A percentile compares a stretch with the other conserved stretches of the same genome.
phyloP scores from a whole-genome alignment of 2,329 filamentous ascomycete species.

The Chalara sp. region DNA sequence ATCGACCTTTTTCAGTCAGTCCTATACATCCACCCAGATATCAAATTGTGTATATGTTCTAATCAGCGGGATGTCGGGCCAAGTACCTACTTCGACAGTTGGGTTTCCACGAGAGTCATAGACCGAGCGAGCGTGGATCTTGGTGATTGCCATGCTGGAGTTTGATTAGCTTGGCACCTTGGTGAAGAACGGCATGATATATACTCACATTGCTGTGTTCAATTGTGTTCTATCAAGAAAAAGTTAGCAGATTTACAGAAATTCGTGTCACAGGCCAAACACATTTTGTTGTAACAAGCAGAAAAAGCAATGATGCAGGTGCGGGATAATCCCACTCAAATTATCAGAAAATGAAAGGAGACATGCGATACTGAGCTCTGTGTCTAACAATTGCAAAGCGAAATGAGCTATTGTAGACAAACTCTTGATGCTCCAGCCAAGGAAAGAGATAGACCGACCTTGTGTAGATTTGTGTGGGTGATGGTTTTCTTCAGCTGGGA shows the following conservation, averaged over 20 bases:
- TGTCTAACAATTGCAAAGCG: not conserved
- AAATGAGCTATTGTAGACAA: not conserved
- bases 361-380: too few relatives aligned
- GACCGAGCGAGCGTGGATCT: conserved; percentile 88
- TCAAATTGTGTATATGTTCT: too few relatives aligned
- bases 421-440: not conserved
- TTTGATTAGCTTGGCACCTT: not conserved
- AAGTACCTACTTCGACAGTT: conserved; percentile 65
- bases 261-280: not conserved
- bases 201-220: not conserved
- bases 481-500: not conserved
- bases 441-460: not conserved
- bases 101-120: conserved; percentile 99
- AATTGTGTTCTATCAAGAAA: not conserved
- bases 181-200: not conserved
- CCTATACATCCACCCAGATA: too few relatives aligned
- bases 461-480: not conserved
- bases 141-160: conserved; percentile 77
- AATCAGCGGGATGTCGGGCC: too few relatives aligned
- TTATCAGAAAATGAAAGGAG: too few relatives aligned
- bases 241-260: not conserved
- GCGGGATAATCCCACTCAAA: not conserved
- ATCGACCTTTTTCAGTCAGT: conserved; percentile 52
- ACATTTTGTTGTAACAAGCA: not conserved
- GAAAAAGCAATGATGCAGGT: not conserved